Base-by-base conservation (phyloP, 495 filamentous ascomycete genomes). In the Aspergillus sclerotiicarbonarius region DNA sequence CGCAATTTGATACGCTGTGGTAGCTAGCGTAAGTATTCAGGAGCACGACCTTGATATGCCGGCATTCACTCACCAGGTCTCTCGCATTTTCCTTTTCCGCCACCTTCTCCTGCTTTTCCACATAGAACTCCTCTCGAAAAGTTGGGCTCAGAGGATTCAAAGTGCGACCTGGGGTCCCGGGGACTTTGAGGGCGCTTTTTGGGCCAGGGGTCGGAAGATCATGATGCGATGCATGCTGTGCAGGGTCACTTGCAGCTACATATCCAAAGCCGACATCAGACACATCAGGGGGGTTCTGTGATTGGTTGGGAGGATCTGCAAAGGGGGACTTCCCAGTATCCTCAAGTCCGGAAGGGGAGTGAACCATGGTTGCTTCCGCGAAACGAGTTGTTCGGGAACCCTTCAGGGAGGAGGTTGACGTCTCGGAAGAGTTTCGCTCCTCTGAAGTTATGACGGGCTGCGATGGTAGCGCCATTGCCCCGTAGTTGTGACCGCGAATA, bases 251-350 rank as follows among this genome's bases (percentile, higher is more conserved):
- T 30, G 83, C 76, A 54, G 83, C 75, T 59, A 96, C 86, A 74
- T 96, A 96, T 72, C 92, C 92, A 72, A 96, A 96, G 56, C 92
- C 92, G 54, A 96, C 84, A 75, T 96, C 92, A 44, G 86, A 90
- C 63, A 85, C 78, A 66, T 82, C 77, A 60, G 83, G 80, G 52
- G 80, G 74, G 49, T 80, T 77, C 47, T 80, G 78, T 15, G 64
- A 61, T 10, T 62, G 62, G 50, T 61, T 62, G 30, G 84, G 82
- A 29, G 82, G 82, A 61, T 90, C 85, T 45, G 83, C 83, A 67
- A 95, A 94, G 1, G 90, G 90, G 6, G 82, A 82, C 50, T 68
- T 71, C 47, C 67, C 62, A n/a, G 65, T 46, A 57, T 77, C 73
- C 20, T 62, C 70, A 6, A 79, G 75, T 46, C 88, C 89, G 64